Base-by-base conservation (phyloP, 805 yeast species). In the Hyphopichia homilentoma region DNA sequence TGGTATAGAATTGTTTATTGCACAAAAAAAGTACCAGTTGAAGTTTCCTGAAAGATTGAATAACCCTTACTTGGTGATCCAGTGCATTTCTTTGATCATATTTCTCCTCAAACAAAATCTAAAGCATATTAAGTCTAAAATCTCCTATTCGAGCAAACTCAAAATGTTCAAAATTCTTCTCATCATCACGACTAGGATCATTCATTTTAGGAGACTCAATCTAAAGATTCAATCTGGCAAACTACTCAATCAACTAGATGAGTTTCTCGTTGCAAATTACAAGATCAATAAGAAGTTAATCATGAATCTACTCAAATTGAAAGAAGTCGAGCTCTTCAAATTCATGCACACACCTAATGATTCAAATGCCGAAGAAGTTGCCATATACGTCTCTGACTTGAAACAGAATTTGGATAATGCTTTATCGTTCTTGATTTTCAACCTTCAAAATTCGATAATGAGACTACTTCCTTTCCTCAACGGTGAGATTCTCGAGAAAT, bases 401-500 rank as follows among this genome's bases (percentile, higher is more conserved):
- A 44, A 36, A 13, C 27, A 29, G 4, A 45, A 44, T 23, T 35
- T 65, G 14, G 45, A 51, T 18, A 47, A 55, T 34, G 27, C 60
- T 4, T 45, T 67, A 19, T 33, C 44, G 17, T 52, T 61, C 17
- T 39, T 64, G 24, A 49, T 47, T 15, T 41, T 57, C 32, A 57
- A 59, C 36, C 32, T 60, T 19, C 54, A 40, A 32, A 31, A 39
- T n/a, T 56, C 61, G 3, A 53, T 62, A 11, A 31, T 45, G 6
- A 50, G 50, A 14, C 40, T 64, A 6, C 33, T 66, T 2, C 64
- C 68, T 0, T 36, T 42, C 16, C 35, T 61, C 20, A 63, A 66
- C 37, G 71, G 73, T 1, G 57, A 53, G 1, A 40, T 56, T 7
- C 46, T 67, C 17, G 69, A 67, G 35, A 59, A 61, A 39, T 66